These are phyloP conservation scores for Candida silvatica DNA, from an alignment of 805 yeast species.

Conservation along the genomic window DNA sequence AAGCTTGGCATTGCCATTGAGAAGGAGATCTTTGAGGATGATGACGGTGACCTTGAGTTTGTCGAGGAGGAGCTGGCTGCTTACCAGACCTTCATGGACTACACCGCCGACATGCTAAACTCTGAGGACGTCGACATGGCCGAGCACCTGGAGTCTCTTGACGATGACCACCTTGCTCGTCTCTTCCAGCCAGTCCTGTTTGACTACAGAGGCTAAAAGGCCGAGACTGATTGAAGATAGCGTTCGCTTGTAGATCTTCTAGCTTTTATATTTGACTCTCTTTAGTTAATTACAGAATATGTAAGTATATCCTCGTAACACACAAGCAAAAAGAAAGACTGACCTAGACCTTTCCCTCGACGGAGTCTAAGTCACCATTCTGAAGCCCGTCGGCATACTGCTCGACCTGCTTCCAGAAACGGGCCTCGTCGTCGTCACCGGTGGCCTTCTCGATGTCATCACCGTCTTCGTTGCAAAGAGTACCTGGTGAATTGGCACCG, in stretches of 20 bases:
- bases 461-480: neutral
- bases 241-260: too few species aligned
- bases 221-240: too few species aligned
- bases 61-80: neutral
- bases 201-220: neutral
- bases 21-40: neutral
- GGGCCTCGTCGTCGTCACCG: conserved; percentile 5
- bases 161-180: neutral
- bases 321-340: too few species aligned
- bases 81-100: neutral
- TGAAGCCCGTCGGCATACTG: conserved; percentile 21
- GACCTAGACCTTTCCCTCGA: neutral
- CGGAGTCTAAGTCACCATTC: conserved; percentile 10
- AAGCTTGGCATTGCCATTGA: too few species aligned
- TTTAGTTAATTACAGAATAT: too few species aligned
- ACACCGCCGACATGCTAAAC: neutral
- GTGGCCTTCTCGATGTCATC: neutral
- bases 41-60: neutral
- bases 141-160: neutral
- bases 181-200: neutral
- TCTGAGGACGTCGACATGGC: neutral
- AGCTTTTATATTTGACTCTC: too few species aligned
- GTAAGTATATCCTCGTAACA: too few species aligned
- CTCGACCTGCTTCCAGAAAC: conserved; percentile 24
- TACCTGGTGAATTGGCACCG: neutral